Percentiles rank a stretch among this genome's conserved stretches.
Evolutionary conservation across 805 yeast species (phyloP).

Genomic region (Saccharomycopsis oosterbeekiorum): DNA sequence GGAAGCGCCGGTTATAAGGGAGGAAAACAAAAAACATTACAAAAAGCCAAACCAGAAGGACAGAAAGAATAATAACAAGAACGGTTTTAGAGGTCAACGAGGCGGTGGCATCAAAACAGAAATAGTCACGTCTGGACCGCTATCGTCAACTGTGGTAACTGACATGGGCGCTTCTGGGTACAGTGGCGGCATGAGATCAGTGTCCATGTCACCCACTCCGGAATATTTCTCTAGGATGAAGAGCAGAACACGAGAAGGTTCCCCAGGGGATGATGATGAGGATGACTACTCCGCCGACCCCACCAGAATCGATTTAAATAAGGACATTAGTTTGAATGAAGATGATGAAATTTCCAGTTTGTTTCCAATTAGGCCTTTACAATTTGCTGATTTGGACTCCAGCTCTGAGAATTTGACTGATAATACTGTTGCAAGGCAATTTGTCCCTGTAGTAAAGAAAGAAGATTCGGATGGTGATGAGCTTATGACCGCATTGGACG

Average conservation of each 20-base stretch:
- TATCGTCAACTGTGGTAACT: conserved; percentile 29
- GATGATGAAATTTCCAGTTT: conserved; percentile 28
- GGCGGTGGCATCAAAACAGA: conserved; percentile 44
- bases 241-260: conserved; percentile 13
- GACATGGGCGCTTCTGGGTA: conserved; percentile 3
- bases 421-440: background rate
- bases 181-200: conserved; percentile 1
- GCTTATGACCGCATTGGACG: background rate
- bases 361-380: conserved; percentile 37
- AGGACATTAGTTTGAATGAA: conserved; percentile 31
- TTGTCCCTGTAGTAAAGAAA: background rate
- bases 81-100: conserved; percentile 31
- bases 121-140: conserved; percentile 62
- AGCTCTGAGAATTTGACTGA: background rate
- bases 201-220: conserved; percentile 26
- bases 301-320: conserved; percentile 35
- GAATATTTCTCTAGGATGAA: conserved; percentile 22
- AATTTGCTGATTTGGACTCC: conserved; percentile 26
- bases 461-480: conserved; percentile 1
- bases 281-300: conserved; percentile 26
- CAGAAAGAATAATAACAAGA: conserved; percentile 25
- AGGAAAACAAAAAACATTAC: conserved; percentile 18
- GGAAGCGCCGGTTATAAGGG: conserved; percentile 49
- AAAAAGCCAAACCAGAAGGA: background rate
- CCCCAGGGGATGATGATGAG: conserved; percentile 17